phyloP scores from a whole-genome alignment of 768 basidiomycete genomes.

The Pulveroboletus sp. region DNA sequence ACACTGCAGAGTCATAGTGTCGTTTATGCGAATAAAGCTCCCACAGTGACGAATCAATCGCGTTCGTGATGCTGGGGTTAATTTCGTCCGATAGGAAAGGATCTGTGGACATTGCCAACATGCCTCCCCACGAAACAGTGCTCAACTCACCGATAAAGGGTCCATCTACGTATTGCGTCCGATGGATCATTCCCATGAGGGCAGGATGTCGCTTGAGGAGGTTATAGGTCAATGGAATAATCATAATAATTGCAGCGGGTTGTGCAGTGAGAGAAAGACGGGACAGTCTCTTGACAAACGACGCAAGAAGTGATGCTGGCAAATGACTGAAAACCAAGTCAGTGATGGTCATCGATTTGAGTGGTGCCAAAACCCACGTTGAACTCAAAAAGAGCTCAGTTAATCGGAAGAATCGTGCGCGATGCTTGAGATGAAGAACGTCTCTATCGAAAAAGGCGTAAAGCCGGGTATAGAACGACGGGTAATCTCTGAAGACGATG shows the following conservation, averaged over 20 bases:
- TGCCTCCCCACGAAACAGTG: neutral
- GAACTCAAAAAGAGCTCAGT: conserved; percentile 89
- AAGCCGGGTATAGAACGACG: conserved; percentile 88
- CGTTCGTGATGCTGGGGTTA: conserved; percentile 73
- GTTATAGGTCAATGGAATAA: conserved; percentile 93
- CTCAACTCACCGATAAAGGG: conserved; percentile 31
- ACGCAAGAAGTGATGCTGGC: conserved; percentile 86
- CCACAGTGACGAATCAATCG: conserved; percentile 88
- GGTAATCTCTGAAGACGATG: conserved; percentile 70
- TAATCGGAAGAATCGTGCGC: conserved; percentile 92
- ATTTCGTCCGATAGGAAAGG: conserved; percentile 63
- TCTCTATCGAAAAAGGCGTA: conserved; percentile 87
- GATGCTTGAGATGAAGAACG: conserved; percentile 85
- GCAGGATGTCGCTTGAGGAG: conserved; percentile 87
- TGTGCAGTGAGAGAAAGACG: conserved; percentile 81
- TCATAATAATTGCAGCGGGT: conserved; percentile 84
- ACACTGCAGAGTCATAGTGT: conserved; percentile 86
- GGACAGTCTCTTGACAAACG: conserved; percentile 89
- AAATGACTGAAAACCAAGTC: conserved; percentile 58
- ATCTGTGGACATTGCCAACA: conserved; percentile 38
- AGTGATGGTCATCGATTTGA: neutral
- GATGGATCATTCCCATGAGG: conserved; percentile 91
- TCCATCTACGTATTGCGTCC: conserved; percentile 37
- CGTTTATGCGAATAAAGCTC: conserved; percentile 73
- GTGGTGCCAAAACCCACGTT: conserved; percentile 54